Evolutionary conservation across 2,329 filamentous ascomycete genomes (phyloP).

Genomic region (Rhynchosporium graminicola): DNA sequence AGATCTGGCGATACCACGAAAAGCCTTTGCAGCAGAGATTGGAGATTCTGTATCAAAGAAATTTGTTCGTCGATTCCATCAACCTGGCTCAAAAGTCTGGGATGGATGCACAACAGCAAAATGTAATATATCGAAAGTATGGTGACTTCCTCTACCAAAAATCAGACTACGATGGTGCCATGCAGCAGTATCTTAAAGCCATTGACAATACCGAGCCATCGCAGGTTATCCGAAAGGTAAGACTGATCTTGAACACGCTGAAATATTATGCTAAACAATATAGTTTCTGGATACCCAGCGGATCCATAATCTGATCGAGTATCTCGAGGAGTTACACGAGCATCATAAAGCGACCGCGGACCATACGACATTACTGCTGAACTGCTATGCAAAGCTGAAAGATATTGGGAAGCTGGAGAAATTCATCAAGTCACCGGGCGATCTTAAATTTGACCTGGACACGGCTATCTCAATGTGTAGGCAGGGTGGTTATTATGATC

Average conservation of each 20-base stretch:
- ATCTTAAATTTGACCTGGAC: slow-evolving; percentile 94
- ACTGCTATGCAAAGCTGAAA: slow-evolving; percentile 97
- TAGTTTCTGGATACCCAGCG: slow-evolving; percentile 94
- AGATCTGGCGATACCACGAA: slow-evolving; percentile 87
- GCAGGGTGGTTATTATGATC: slow-evolving; percentile 94
- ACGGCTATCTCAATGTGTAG: slow-evolving; percentile 97
- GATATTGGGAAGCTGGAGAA: slow-evolving; percentile 94
- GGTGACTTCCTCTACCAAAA: slow-evolving; percentile 95
- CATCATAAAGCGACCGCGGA: slow-evolving; percentile 91
- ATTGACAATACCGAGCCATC: slow-evolving; percentile 96
- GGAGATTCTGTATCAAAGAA: slow-evolving; percentile 90
- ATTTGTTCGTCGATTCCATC: slow-evolving; percentile 88
- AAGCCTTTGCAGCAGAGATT: slow-evolving; percentile 88
- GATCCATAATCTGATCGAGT: slow-evolving; percentile 96
- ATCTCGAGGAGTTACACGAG: slow-evolving; percentile 93
- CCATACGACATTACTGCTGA: slow-evolving; percentile 90
- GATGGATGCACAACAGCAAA: slow-evolving; percentile 78
- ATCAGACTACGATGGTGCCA: slow-evolving; percentile 95
- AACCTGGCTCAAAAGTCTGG: slow-evolving; percentile 89
- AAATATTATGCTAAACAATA: slow-evolving; percentile 36
- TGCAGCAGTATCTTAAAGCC: slow-evolving; percentile 95
- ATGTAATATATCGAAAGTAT: slow-evolving; percentile 88
- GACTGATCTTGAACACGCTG: background rate
- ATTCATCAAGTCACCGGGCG: slow-evolving; percentile 93
- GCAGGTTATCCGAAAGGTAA: slow-evolving; percentile 88